These are phyloP conservation scores for Schizothecium vesticola DNA, from an alignment of 495 filamentous ascomycete species.

Conservation along the genomic window DNA sequence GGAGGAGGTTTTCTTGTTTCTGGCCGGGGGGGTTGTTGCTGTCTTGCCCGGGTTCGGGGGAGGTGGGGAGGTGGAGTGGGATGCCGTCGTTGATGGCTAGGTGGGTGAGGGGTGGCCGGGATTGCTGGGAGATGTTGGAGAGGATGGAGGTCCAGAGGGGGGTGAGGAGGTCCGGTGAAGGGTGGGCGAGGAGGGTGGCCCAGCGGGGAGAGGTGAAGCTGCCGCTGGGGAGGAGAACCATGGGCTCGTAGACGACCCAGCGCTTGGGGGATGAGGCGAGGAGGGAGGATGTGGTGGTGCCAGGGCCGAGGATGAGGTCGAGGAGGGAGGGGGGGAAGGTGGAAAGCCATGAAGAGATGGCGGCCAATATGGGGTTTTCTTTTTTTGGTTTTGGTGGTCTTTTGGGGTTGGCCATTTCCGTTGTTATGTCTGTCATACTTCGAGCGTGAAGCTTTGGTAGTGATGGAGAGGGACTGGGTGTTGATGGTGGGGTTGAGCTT, in stretches of 20 bases:
- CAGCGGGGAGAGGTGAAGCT: slow-evolving; percentile 49
- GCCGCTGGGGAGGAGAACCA: slow-evolving; percentile 61
- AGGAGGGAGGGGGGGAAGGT: slow-evolving; percentile 1
- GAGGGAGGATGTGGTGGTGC: slow-evolving; percentile 16
- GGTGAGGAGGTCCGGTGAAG: slow-evolving; percentile 1
- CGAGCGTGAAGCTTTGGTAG: not conserved
- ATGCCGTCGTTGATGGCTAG: slow-evolving; percentile 73
- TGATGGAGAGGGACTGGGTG: not conserved
- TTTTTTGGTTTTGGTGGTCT: slow-evolving; percentile 18
- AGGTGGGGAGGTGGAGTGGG: slow-evolving; percentile 33
- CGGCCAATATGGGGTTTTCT: slow-evolving; percentile 25
- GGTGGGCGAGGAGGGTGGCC: slow-evolving; percentile 35
- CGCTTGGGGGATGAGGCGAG: slow-evolving; percentile 50
- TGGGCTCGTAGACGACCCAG: slow-evolving; percentile 64
- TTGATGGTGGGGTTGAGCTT: not conserved
- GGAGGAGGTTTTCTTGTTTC: slow-evolving; percentile 53
- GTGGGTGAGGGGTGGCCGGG: slow-evolving; percentile 49
- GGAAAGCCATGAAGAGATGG: slow-evolving; percentile 29
- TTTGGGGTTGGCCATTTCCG: not conserved
- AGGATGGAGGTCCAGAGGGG: slow-evolving; percentile 47
- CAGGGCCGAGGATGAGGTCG: not conserved
- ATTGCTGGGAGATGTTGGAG: slow-evolving; percentile 39
- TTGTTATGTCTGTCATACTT: not conserved
- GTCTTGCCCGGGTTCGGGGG: not conserved
- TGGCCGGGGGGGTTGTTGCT: not conserved